phyloP scores from a whole-genome alignment of 768 basidiomycete genomes.

The Mycena crocata region DNA sequence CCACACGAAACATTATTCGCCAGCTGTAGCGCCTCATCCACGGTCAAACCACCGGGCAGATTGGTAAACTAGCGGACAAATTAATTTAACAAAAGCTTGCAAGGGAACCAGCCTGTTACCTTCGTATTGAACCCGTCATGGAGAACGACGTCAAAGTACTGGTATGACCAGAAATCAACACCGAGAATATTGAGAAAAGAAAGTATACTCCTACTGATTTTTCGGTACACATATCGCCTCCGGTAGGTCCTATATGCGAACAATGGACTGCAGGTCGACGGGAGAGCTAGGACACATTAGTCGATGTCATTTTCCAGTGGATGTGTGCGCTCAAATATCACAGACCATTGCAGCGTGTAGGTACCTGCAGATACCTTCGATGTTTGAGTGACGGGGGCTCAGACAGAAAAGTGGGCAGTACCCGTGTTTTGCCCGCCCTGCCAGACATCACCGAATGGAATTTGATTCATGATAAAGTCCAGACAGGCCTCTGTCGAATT shows the following conservation, averaged over 20 bases:
- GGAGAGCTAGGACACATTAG: neutral
- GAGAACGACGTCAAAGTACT: too few species aligned
- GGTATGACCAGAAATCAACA: too few species aligned
- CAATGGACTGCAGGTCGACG: neutral
- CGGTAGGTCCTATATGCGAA: neutral
- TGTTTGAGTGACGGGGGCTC: neutral
- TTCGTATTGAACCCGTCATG: too few species aligned
- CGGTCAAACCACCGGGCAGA: too few species aligned
- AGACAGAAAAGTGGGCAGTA: neutral
- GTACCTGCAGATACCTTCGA: neutral
- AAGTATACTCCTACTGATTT: too few species aligned
- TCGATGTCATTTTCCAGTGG: neutral
- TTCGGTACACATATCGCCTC: neutral
- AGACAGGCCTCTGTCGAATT: neutral
- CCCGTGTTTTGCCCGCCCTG: neutral
- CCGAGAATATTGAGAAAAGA: too few species aligned
- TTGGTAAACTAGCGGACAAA: too few species aligned
- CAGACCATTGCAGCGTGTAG: neutral
- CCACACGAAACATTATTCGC: too few species aligned
- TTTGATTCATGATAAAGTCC: neutral
- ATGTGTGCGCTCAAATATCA: neutral
- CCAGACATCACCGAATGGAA: conserved; percentile 1
- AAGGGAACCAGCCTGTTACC: too few species aligned
- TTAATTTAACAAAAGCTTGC: too few species aligned
- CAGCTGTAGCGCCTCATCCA: too few species aligned